A percentile compares a stretch with the other conserved stretches of the same genome.
Evolutionary conservation across 331 rosid genomes (phyloP).

Genomic region (Cucumis variabilis): DNA sequence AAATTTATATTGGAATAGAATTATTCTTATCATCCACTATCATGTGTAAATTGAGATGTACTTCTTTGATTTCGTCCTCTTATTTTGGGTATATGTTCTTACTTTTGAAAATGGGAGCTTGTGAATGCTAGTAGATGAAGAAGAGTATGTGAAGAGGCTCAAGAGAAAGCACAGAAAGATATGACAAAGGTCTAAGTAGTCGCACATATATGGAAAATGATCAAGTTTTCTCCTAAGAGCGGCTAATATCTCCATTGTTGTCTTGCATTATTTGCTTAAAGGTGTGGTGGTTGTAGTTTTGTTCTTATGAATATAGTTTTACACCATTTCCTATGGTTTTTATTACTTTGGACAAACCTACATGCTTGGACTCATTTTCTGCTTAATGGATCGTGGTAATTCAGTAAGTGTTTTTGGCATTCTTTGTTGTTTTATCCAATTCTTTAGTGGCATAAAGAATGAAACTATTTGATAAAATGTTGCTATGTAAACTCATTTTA

Average conservation of each 20-base stretch:
- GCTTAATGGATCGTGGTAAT: background rate
- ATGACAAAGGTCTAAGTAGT: conserved; percentile 94
- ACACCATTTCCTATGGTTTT: conserved; percentile 5
- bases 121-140: conserved; percentile 81
- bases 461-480: too few relatives aligned
- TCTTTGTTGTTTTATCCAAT: too few relatives aligned
- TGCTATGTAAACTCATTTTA: too few relatives aligned
- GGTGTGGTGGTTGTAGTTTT: background rate
- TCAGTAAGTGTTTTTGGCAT: too few relatives aligned
- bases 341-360: background rate
- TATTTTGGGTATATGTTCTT: background rate
- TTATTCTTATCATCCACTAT: background rate
- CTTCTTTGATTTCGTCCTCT: background rate
- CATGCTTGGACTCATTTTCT: background rate
- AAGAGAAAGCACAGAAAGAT: conserved; percentile 99
- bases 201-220: background rate
- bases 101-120: background rate
- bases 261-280: background rate
- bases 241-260: background rate
- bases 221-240: background rate
- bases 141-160: conserved; percentile 90
- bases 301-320: conserved; percentile 21
- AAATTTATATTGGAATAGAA: too few relatives aligned
- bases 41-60: too few relatives aligned
- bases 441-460: too few relatives aligned